These are phyloP conservation scores for Neurospora tetrasperma DNA, from an alignment of 495 filamentous ascomycete species.

Conservation along the genomic window DNA sequence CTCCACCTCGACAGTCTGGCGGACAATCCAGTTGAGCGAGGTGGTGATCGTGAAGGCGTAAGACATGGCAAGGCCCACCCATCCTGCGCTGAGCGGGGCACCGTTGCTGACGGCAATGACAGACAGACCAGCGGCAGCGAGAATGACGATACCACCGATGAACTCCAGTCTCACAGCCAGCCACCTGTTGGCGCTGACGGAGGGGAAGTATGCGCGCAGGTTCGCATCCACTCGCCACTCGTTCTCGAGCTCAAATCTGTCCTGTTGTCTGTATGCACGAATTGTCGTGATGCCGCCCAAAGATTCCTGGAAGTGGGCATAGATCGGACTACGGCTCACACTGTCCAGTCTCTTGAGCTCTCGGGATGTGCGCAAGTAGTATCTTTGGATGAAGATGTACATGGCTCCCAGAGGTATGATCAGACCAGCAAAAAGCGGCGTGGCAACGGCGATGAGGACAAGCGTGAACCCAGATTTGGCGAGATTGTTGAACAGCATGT, in stretches of 20 bases:
- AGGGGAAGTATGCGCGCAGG: constrained; percentile 89
- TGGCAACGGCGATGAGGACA: constrained; percentile 69
- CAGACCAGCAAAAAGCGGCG: constrained; percentile 69
- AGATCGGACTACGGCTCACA: constrained; percentile 89
- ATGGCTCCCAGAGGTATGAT: constrained; percentile 71
- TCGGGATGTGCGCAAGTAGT: constrained; percentile 91
- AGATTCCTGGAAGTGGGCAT: constrained; percentile 97
- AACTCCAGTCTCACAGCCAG: constrained; percentile 92
- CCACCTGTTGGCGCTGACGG: constrained; percentile 93
- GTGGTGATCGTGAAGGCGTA: constrained; percentile 96
- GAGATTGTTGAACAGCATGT: constrained; percentile 87
- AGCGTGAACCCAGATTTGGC: constrained; percentile 81
- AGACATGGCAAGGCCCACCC: constrained; percentile 91
- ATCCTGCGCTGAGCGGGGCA: constrained; percentile 56
- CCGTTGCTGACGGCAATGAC: constrained; percentile 70
- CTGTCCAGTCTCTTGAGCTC: constrained; percentile 96
- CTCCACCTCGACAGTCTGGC: constrained; percentile 97
- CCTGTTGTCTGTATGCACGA: constrained; percentile 83
- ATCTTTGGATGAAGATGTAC: constrained; percentile 91
- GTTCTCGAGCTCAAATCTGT: constrained; percentile 82
- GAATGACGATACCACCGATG: constrained; percentile 89
- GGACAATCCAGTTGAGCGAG: constrained; percentile 99
- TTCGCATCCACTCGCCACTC: constrained; percentile 98
- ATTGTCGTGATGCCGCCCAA: constrained; percentile 95
- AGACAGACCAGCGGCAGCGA: constrained; percentile 73